A percentile compares a stretch with the other conserved stretches of the same genome.
These are phyloP conservation scores for Trichocladium uniseriatum DNA, from an alignment of 495 filamentous ascomycete genomes.

Conservation along the genomic window DNA sequence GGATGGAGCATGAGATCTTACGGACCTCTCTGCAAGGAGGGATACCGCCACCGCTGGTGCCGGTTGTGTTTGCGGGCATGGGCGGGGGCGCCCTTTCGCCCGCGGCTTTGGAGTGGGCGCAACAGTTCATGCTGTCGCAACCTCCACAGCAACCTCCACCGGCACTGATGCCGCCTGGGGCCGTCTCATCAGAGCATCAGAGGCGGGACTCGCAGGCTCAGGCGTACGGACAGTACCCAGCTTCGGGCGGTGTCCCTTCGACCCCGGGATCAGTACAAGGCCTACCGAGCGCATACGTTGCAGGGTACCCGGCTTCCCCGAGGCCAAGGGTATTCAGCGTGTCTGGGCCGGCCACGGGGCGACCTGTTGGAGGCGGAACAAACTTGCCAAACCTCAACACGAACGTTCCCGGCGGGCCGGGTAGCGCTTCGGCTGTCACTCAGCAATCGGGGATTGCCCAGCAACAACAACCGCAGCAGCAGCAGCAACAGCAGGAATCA, in stretches of 20 bases:
- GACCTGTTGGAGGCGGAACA: constrained; percentile 13
- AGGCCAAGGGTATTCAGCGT: constrained; percentile 34
- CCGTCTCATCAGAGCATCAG: constrained; percentile 36
- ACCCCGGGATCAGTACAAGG: constrained; percentile 38
- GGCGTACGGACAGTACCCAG: constrained; percentile 34
- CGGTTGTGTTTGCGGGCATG: constrained; percentile 81
- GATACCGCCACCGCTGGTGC: constrained; percentile 78
- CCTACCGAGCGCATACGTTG: constrained; percentile 24
- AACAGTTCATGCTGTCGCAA: constrained; percentile 56
- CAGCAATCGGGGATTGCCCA: constrained; percentile 26
- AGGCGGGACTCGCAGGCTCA: constrained; percentile 38
- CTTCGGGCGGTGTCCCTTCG: constrained; percentile 34
- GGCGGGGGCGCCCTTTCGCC: constrained; percentile 51
- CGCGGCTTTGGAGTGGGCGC: constrained; percentile 59
- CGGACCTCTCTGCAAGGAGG: constrained; percentile 69
- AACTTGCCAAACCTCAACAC: constrained; percentile 29
- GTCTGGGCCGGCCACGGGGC: constrained; percentile 22
- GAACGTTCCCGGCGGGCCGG: constrained; percentile 21
- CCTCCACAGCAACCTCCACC: constrained; percentile 41
- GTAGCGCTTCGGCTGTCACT: constrained; percentile 10
- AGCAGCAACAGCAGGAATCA: constrained; percentile 30
- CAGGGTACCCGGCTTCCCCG: constrained; percentile 33
- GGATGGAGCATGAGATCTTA: constrained; percentile 71
- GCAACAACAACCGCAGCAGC: constrained; percentile 27
- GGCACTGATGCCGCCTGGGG: constrained; percentile 42